Evolutionary conservation across 805 yeast species (phyloP), one percentile per base, ranked within the genome.

Genomic region (Kurtzmaniella fragi): DNA sequence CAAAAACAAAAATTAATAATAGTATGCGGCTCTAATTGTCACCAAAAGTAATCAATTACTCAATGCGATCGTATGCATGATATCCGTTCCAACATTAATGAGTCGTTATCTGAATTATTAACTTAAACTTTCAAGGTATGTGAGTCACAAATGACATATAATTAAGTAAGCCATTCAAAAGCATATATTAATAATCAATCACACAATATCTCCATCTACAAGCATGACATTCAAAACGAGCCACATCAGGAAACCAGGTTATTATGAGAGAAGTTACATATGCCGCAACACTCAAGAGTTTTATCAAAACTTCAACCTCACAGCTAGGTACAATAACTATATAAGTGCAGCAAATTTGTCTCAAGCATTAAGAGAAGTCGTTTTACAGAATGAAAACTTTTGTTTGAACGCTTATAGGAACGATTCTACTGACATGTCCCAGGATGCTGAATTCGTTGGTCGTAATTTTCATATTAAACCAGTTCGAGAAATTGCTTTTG

Each of bases 251-350:
- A 5, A 28, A 25, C 54, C 58, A 3, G 53, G 49, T 1, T 56
- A 55, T 44, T 46, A 46, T 29, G 63, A 58, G 34, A 42, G 49
- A 16, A 47, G 44, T 29, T 54, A 56, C 38, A 44, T 58, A 20
- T 49, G 57, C 37, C 38, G 60, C 27, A 50, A 47, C 25, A 44
- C 46, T 4, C 45, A 44, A 27, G 42, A 42, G 1, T 47, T 38
- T 35, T 57, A 54, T 37, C 34, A 52, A 4, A 59, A 57, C 40
- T 56, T 58, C 40, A 51, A 50, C 30, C 39, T 61, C 16, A 45
- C 51, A 12, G 59, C 49, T 12, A 43, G 44, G 23, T 56, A 53
- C 44, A 49, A 47, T 31, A 27, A 35, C 1, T 32, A 31, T 5
- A 26, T 57, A 1, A 40, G 47, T 8, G 35, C 34, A 5, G 42